Base-by-base conservation (phyloP, 495 filamentous ascomycete species). In the Aspergillus bertholletiae region DNA sequence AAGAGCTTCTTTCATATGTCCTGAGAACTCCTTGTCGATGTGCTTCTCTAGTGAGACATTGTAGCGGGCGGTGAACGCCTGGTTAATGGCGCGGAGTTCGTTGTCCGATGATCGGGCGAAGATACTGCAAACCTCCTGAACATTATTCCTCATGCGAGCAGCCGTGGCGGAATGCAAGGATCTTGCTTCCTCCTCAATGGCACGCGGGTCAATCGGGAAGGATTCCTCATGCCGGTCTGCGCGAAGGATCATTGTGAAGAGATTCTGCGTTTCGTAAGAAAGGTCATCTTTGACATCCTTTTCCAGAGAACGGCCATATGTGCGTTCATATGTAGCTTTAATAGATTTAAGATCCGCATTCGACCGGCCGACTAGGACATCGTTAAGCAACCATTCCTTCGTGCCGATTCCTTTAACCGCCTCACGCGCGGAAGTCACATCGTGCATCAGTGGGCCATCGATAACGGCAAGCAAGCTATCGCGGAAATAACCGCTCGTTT, bases 1-100 rank as follows among this genome's bases (percentile, higher is more conserved):
- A n/a, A 96, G 71, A 0, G 90, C 91, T 23, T 88, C 80, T 70
- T 92, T 81, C 90, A 97, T 96, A 61, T 97, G 93, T 0, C 92
- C 93, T 1, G 85, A 87, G 71, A 96, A 96, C 63, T 94, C 86
- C 73, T 80, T 86, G 49, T 80, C 77, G 39, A 97, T 80, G 48
- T 89, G 84, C 24, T 83, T 82, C 51, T 89, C 85, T 8, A 98
- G 74, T 18, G 79, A 69, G 11, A 75, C 70, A 1, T 82, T 77
- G 64, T 88, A 94, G 39, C 81, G 82, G 27, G 79, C 71, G 41
- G 82, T 69, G 68, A 93, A 97, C 4, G 79, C 77, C 34, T 85
- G 78, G 22, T 80, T 81, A 53, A 96, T 88, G 44, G 92, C 91
- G 23, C 88, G 81, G 50, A 98, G 73, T 66, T 96, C 89, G 24